Percentiles rank a stretch among this genome's conserved stretches.
Evolutionary conservation across 768 basidiomycete genomes (phyloP).

Genomic region (Nidularia pulvinata): DNA sequence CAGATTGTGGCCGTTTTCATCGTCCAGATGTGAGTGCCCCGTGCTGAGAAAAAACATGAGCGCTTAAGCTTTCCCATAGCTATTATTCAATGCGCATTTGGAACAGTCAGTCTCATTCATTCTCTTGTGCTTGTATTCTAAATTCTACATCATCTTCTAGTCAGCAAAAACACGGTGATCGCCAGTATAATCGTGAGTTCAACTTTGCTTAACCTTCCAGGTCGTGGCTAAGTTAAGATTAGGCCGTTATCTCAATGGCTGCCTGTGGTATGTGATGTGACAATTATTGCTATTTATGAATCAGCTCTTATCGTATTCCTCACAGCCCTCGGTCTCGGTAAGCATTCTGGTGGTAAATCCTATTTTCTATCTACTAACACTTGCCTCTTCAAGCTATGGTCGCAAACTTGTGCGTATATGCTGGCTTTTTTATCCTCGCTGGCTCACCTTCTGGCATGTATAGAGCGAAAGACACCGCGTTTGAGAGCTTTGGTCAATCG

Average conservation of each 20-base stretch:
- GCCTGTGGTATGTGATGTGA: conserved; percentile 8
- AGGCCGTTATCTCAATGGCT: conserved; percentile 10
- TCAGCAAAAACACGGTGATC: conserved; percentile 7
- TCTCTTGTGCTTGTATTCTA: background rate
- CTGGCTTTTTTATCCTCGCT: too few species aligned
- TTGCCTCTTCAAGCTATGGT: conserved; percentile 3
- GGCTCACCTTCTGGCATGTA: too few species aligned
- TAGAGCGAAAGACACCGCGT: too few species aligned
- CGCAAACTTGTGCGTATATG: conserved; percentile 9
- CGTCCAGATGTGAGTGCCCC: conserved; percentile 15
- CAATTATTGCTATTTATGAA: background rate
- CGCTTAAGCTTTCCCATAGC: conserved; percentile 3
- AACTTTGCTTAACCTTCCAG: background rate
- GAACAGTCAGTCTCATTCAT: conserved; percentile 5
- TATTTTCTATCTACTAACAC: background rate
- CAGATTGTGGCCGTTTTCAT: conserved; percentile 14
- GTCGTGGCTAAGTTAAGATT: background rate
- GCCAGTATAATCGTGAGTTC: conserved; percentile 9
- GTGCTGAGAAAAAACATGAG: background rate
- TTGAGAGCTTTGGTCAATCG: background rate
- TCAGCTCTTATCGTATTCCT: background rate
- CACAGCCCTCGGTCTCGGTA: conserved; percentile 12
- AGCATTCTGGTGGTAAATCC: background rate
- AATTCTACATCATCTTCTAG: conserved; percentile 2
- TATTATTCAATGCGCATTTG: conserved; percentile 15